These are phyloP conservation scores for Pseudogymnoascus sp. DNA, from an alignment of 2,329 filamentous ascomycete species.

Conservation along the genomic window DNA sequence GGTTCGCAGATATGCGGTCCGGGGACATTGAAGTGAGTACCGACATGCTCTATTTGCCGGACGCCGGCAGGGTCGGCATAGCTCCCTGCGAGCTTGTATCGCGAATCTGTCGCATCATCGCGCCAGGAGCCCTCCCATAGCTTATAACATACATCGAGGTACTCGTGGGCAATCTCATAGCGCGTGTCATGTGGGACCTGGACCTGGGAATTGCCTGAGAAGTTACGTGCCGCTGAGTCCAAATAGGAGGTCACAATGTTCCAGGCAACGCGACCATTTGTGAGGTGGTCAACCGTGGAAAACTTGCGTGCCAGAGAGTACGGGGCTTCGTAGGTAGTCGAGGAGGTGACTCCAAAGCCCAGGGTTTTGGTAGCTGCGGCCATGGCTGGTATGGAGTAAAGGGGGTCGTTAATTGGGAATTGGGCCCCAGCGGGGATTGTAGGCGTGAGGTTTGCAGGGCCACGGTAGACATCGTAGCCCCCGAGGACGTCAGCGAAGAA, in stretches of 20 bases:
- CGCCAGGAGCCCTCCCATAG: slow-evolving; percentile 60
- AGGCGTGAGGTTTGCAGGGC: slow-evolving; percentile 48
- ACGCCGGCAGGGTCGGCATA: slow-evolving; percentile 49
- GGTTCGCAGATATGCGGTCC: slow-evolving; percentile 57
- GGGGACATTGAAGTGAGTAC: slow-evolving; percentile 51
- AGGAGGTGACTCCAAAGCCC: slow-evolving; percentile 58
- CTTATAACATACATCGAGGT: slow-evolving; percentile 55
- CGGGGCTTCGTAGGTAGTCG: slow-evolving; percentile 60
- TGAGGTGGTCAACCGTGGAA: slow-evolving; percentile 56
- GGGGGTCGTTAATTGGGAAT: slow-evolving; percentile 61
- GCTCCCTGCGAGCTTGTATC: slow-evolving; percentile 41
- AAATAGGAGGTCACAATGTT: slow-evolving; percentile 60
- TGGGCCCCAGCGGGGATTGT: slow-evolving; percentile 55
- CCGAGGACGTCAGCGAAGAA: slow-evolving; percentile 60
- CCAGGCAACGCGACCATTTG: slow-evolving; percentile 43
- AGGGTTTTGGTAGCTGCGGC: slow-evolving; percentile 57
- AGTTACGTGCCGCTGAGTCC: slow-evolving; percentile 55
- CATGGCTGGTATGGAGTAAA: slow-evolving; percentile 56
- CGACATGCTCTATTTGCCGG: slow-evolving; percentile 54
- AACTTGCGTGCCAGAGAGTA: slow-evolving; percentile 57
- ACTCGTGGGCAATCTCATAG: slow-evolving; percentile 58
- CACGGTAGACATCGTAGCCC: slow-evolving; percentile 61
- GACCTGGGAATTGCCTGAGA: slow-evolving; percentile 48
- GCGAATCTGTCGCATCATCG: slow-evolving; percentile 53
- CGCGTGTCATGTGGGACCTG: slow-evolving; percentile 46